phyloP scores from a whole-genome alignment of 495 filamentous ascomycete genomes.

The Xeromyces bisporus region DNA sequence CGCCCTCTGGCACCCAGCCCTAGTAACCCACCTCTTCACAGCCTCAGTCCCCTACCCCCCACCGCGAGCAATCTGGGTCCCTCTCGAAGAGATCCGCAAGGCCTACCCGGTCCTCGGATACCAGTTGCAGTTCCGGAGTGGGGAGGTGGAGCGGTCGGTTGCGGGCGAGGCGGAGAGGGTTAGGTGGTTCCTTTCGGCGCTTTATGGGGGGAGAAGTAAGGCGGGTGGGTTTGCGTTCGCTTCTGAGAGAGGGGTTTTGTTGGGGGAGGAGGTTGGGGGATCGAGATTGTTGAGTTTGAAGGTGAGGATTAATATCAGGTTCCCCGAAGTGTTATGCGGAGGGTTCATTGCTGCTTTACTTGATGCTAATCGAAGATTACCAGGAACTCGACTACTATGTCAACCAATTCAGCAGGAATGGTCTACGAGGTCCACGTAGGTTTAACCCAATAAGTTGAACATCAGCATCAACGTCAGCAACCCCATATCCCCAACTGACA shows the following conservation, averaged over 20 bases:
- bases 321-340: too few relatives aligned
- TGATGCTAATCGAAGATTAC: too few relatives aligned
- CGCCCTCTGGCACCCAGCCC: conserved; percentile 51
- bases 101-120: conserved; percentile 63
- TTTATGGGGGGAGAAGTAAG: conserved; percentile 47
- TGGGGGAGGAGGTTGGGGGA: conserved; percentile 31
- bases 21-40: conserved; percentile 56
- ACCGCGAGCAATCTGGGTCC: conserved; percentile 29
- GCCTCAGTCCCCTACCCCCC: conserved; percentile 60
- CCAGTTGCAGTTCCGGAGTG: conserved; percentile 59
- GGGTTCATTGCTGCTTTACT: too few relatives aligned
- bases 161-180: conserved; percentile 39
- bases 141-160: conserved; percentile 44
- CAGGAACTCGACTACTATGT: conserved; percentile 64
- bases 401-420: conserved; percentile 47
- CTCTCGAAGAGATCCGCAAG: conserved; percentile 35
- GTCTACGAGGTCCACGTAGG: conserved; percentile 58
- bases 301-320: too few relatives aligned
- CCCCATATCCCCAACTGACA: too few relatives aligned
- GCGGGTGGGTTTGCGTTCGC: conserved; percentile 37
- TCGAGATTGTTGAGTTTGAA: conserved; percentile 42
- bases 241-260: conserved; percentile 36
- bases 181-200: conserved; percentile 44
- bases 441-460: too few relatives aligned
- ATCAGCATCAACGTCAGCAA: too few relatives aligned